These are phyloP conservation scores for Tetrapisispora nanseiensis DNA, from an alignment of 805 yeast species.

Conservation along the genomic window DNA sequence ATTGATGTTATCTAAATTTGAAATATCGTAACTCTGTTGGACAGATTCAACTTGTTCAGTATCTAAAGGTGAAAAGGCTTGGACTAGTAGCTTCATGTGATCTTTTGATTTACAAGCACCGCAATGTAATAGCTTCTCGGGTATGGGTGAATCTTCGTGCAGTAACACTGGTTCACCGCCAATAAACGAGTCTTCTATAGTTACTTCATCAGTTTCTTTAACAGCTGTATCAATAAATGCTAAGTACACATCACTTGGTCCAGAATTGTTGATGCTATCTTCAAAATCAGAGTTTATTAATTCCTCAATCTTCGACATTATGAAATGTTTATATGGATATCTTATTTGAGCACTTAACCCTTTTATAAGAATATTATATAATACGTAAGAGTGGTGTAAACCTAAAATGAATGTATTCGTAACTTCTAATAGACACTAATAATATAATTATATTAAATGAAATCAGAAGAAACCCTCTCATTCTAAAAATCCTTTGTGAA, in stretches of 20 bases:
- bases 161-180: conserved; percentile 79
- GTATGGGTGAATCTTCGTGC: conserved; percentile 49
- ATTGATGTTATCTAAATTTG: conserved; percentile 23
- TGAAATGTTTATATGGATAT: too few species aligned
- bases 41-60: conserved; percentile 18
- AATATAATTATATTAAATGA: too few species aligned
- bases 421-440: too few species aligned
- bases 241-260: conserved; percentile 36
- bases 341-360: too few species aligned
- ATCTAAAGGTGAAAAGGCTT: conserved; percentile 73
- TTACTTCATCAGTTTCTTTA: conserved; percentile 35
- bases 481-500: too few species aligned
- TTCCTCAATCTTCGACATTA: conserved; percentile 7
- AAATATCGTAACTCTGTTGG: conserved; percentile 7
- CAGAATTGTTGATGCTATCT: conserved; percentile 13
- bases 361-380: too few species aligned
- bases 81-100: conserved; percentile 58
- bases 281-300: conserved; percentile 16
- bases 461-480: too few species aligned
- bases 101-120: conserved; percentile 44
- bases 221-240: conserved; percentile 61
- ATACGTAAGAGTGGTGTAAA: too few species aligned
- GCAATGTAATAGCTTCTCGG: conserved; percentile 46
- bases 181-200: conserved; percentile 49
- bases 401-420: too few species aligned